phyloP scores from a whole-genome alignment of 2,329 filamentous ascomycete genomes.

The Endoconidiophora polonica region DNA sequence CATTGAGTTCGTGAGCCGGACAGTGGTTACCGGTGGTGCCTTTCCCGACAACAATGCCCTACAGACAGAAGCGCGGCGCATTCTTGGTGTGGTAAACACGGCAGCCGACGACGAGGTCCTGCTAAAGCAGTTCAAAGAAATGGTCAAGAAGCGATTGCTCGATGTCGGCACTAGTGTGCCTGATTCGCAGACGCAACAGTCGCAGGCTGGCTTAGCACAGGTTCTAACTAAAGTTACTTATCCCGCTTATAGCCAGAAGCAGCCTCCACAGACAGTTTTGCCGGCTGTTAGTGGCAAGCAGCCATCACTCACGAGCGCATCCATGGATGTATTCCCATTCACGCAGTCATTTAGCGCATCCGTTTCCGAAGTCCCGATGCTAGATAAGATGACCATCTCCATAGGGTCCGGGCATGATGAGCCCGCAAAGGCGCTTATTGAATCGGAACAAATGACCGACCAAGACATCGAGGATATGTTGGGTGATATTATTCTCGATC shows the following conservation, averaged over 20 bases:
- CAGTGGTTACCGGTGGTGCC: slow-evolving; percentile 22
- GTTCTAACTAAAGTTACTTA: background rate
- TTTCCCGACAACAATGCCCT: slow-evolving; percentile 34
- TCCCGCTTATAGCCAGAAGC: background rate
- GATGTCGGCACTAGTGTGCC: background rate
- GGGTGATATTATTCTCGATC: slow-evolving; percentile 7
- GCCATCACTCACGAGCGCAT: background rate
- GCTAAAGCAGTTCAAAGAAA: slow-evolving; percentile 35
- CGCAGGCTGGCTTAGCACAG: too few relatives aligned
- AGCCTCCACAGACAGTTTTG: background rate
- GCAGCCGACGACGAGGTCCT: slow-evolving; percentile 37
- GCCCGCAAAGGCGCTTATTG: too few relatives aligned
- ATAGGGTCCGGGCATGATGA: too few relatives aligned
- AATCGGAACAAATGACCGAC: slow-evolving; percentile 1
- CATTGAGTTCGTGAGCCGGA: slow-evolving; percentile 28
- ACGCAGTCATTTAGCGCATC: too few relatives aligned
- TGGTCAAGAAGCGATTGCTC: slow-evolving; percentile 1
- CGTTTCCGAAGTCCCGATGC: too few relatives aligned
- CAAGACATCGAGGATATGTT: slow-evolving; percentile 10
- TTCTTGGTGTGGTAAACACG: slow-evolving; percentile 30
- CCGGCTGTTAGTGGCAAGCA: background rate
- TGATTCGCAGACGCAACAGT: too few relatives aligned
- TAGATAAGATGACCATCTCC: too few relatives aligned
- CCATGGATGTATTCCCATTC: too few relatives aligned
- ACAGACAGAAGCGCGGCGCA: slow-evolving; percentile 29